These are phyloP conservation scores for Penicillium hordei DNA, from an alignment of 2,329 filamentous ascomycete species.

Conservation along the genomic window DNA sequence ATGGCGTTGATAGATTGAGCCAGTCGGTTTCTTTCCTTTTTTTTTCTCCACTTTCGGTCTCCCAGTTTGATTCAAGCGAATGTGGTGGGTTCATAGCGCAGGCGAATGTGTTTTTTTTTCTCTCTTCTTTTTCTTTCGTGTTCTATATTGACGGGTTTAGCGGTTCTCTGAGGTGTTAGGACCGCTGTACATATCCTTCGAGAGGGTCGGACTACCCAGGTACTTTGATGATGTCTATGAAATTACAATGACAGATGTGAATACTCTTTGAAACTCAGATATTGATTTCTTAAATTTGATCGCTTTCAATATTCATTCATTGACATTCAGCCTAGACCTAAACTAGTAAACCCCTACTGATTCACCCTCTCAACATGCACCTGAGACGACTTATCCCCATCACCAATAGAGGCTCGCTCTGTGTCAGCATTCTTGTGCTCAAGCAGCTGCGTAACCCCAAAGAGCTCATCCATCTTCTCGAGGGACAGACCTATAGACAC, in stretches of 20 bases:
- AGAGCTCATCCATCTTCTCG: conserved; percentile 67
- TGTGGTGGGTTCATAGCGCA: conserved; percentile 17
- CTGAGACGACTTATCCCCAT: conserved; percentile 12
- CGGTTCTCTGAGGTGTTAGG: not conserved
- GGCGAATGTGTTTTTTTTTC: conserved; percentile 13
- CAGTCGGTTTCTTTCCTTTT: not conserved
- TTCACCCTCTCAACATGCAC: conserved; percentile 16
- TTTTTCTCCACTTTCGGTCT: conserved; percentile 3
- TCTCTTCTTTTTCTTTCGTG: not conserved
- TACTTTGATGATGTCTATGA: conserved; percentile 12
- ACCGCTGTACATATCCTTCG: conserved; percentile 7
- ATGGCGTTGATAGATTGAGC: not conserved
- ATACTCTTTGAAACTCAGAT: not conserved
- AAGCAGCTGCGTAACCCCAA: conserved; percentile 56
- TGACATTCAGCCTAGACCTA: not conserved
- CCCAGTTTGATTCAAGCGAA: conserved; percentile 6
- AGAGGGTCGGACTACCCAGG: conserved; percentile 2
- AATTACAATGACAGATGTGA: conserved; percentile 14
- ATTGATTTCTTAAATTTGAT: not conserved
- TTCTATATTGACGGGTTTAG: not conserved
- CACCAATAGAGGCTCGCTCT: conserved; percentile 14
- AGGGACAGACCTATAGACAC: conserved; percentile 46
- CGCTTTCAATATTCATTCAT: not conserved
- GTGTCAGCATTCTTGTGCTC: conserved; percentile 23
- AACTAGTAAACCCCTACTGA: not conserved